Conservation (phyloP, 805 yeast genomes). For the Saturnispora sanitii region DNA sequence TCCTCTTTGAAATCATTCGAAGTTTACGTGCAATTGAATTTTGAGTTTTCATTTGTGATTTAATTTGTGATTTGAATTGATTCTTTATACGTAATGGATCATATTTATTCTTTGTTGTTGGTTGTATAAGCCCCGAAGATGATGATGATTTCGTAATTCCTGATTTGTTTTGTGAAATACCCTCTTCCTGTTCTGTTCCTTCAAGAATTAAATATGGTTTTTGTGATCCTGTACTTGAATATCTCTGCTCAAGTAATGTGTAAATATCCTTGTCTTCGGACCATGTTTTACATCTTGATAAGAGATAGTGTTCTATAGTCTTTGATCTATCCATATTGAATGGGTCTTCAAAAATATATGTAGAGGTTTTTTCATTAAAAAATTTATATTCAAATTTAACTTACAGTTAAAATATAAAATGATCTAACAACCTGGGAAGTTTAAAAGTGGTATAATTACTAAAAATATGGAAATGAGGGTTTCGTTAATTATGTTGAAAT, state of each 20-base stretch:
- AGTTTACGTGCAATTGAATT: slow-evolving; percentile 29
- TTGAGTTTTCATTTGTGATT: slow-evolving; percentile 31
- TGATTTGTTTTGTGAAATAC: slow-evolving; percentile 15
- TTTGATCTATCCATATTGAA: slow-evolving; percentile 33
- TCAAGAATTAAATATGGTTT: slow-evolving; percentile 35
- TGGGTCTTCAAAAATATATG: background rate
- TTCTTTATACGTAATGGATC: slow-evolving; percentile 25
- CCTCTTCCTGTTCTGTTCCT: slow-evolving; percentile 27
- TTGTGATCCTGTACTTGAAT: slow-evolving; percentile 37
- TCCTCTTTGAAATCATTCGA: slow-evolving; percentile 19
- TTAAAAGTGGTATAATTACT: too few relatives aligned
- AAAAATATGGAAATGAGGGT: too few relatives aligned
- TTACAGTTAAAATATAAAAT: too few relatives aligned
- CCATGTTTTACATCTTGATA: slow-evolving; percentile 34
- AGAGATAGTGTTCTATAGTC: slow-evolving; percentile 36
- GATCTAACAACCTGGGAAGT: too few relatives aligned
- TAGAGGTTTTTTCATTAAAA: background rate
- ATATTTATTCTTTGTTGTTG: slow-evolving; percentile 14
- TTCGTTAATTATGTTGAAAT: too few relatives aligned
- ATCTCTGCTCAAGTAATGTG: slow-evolving; percentile 35
- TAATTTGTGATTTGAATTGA: slow-evolving; percentile 35
- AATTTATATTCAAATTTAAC: background rate
- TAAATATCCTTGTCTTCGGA: slow-evolving; percentile 28
- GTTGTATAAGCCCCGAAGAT: background rate
- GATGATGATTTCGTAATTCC: slow-evolving; percentile 5